A percentile compares a stretch with the other conserved stretches of the same genome.
Conservation (phyloP, 345 rosid species). For the Anacardium occidentale region DNA sequence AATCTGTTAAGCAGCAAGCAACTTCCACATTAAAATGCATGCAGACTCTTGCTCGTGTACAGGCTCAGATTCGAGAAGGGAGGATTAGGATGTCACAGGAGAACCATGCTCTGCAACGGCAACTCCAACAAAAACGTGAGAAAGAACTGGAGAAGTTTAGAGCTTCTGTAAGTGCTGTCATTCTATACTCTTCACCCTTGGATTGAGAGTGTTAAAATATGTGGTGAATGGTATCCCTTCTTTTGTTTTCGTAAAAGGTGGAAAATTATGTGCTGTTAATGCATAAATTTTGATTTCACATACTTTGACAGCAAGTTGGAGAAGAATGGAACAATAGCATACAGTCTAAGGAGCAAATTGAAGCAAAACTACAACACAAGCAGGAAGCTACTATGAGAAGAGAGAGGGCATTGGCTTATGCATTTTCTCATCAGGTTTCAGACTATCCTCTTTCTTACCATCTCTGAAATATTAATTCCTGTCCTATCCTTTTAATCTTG, state of each 20-base stretch:
- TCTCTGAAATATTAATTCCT: background rate
- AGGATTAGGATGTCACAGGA: constrained; percentile 78
- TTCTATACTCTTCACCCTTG: background rate
- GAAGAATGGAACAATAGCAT: constrained; percentile 70
- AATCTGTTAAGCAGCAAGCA: constrained; percentile 80
- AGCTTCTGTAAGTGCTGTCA: constrained; percentile 32
- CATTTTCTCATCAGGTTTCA: constrained; percentile 82
- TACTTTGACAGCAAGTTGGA: constrained; percentile 35
- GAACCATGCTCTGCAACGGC: constrained; percentile 63
- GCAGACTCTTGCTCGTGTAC: constrained; percentile 84
- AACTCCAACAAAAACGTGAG: constrained; percentile 59
- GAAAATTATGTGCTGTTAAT: background rate
- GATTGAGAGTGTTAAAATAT: background rate
- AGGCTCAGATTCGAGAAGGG: constrained; percentile 71
- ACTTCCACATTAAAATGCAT: constrained; percentile 72
- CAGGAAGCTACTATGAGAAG: constrained; percentile 85
- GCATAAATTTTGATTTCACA: background rate
- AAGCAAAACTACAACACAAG: constrained; percentile 53
- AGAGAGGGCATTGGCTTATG: constrained; percentile 86
- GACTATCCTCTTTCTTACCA: background rate
- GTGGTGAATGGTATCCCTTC: background rate
- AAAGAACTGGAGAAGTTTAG: constrained; percentile 54
- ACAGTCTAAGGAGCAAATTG: constrained; percentile 67
- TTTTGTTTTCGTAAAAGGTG: background rate
- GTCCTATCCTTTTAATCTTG: background rate